Conservation (phyloP, 2,329 filamentous ascomycete genomes). For the Hansfordia pulvinata region DNA sequence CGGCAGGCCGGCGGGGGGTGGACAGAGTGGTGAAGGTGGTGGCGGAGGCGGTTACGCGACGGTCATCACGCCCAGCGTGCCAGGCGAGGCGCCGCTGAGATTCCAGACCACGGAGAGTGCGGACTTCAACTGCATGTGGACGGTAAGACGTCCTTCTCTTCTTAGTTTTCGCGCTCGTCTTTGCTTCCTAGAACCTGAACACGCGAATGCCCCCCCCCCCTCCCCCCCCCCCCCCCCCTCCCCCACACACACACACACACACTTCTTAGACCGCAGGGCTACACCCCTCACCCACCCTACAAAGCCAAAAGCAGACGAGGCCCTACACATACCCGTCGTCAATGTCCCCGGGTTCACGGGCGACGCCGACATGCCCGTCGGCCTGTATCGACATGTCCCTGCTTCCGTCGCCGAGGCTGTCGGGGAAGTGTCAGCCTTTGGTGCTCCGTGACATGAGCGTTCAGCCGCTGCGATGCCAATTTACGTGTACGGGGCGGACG, state of each 20-base stretch:
- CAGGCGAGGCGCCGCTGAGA: conserved; percentile 45
- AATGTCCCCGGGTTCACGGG: conserved; percentile 51
- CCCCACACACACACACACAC: too few relatives aligned
- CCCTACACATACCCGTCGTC: conserved; percentile 46
- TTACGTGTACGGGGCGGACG: too few relatives aligned
- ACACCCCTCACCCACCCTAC: too few relatives aligned
- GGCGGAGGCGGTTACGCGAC: conserved; percentile 36
- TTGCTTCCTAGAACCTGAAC: not conserved
- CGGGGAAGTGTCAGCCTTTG: conserved; percentile 23
- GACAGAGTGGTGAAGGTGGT: too few relatives aligned
- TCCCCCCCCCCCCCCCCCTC: too few relatives aligned
- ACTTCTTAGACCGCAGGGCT: too few relatives aligned
- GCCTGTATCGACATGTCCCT: conserved; percentile 33
- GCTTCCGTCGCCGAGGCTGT: conserved; percentile 23
- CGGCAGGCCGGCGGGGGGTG: too few relatives aligned
- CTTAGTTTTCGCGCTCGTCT: not conserved
- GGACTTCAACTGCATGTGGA: conserved; percentile 36
- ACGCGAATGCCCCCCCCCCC: too few relatives aligned
- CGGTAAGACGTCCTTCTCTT: conserved; percentile 21
- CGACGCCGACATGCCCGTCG: conserved; percentile 42
- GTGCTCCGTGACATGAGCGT: too few relatives aligned
- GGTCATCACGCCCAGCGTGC: conserved; percentile 42
- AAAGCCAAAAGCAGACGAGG: too few relatives aligned
- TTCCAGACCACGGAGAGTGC: conserved; percentile 38
- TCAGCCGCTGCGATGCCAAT: too few relatives aligned